phyloP scores from a whole-genome alignment of 2,329 filamentous ascomycete genomes.

The Aspergillus vadensis region DNA sequence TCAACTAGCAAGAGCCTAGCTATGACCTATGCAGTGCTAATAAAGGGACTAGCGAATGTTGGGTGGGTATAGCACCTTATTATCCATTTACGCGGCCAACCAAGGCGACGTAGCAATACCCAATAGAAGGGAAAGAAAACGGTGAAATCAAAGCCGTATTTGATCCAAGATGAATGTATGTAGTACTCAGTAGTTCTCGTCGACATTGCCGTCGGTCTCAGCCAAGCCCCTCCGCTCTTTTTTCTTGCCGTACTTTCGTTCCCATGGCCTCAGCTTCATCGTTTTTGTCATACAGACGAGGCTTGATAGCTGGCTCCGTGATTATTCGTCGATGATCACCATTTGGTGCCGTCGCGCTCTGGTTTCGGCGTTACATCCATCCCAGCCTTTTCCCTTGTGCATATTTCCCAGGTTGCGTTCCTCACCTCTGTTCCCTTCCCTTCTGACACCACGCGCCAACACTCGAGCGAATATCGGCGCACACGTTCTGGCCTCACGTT shows the following conservation, averaged over 20 bases:
- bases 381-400: neutral
- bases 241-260: neutral
- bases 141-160: neutral
- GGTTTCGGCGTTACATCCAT: neutral
- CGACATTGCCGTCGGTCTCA: neutral
- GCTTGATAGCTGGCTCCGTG: neutral
- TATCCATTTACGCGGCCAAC: neutral
- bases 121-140: neutral
- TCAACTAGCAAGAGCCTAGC: neutral
- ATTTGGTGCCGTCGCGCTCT: neutral
- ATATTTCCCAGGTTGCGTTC: conserved; percentile 17
- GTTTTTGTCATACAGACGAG: neutral
- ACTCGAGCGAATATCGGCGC: neutral
- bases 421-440: conserved; percentile 22
- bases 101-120: neutral
- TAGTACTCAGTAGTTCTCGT: no score
- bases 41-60: neutral
- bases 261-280: neutral
- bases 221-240: neutral
- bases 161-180: neutral
- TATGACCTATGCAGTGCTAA: neutral
- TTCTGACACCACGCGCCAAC: conserved; percentile 22
- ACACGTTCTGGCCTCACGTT: conserved; percentile 12
- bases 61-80: neutral
- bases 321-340: neutral